Evolutionary conservation across 139 green algal species (phyloP).

Genomic region (Coccomyxa sp.): DNA sequence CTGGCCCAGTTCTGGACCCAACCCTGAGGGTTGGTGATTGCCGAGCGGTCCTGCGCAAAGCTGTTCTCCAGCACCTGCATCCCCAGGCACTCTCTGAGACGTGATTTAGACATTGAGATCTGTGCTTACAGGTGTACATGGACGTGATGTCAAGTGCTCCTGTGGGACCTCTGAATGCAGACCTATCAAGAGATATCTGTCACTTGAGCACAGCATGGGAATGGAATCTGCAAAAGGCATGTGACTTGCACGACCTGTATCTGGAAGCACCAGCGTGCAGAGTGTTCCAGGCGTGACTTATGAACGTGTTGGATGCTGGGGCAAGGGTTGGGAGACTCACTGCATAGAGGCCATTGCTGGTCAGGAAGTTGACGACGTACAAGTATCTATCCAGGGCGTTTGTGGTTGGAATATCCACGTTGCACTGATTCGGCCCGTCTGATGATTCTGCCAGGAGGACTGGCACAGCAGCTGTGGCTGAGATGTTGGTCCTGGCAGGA

Average conservation of each 20-base stretch:
- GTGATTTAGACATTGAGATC: neutral
- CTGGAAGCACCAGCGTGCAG: neutral
- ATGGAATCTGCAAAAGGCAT: too few species aligned
- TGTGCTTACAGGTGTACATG: neutral
- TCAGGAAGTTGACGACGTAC: conserved; percentile 44
- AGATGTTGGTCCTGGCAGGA: neutral
- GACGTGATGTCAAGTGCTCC: neutral
- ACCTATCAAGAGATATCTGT: too few species aligned
- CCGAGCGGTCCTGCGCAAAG: neutral
- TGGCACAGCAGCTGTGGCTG: neutral
- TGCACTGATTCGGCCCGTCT: conserved; percentile 8
- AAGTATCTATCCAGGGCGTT: conserved; percentile 35
- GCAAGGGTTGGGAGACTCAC: neutral
- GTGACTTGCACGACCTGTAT: too few species aligned
- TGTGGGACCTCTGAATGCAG: too few species aligned
- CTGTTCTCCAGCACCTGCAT: conserved; percentile 1
- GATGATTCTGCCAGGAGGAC: conserved; percentile 4
- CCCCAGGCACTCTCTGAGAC: neutral
- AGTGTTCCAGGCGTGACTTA: too few species aligned
- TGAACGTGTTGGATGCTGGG: neutral
- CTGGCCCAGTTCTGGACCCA: conserved; percentile 15
- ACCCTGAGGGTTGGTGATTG: neutral
- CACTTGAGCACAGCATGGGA: too few species aligned
- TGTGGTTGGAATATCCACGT: conserved; percentile 29
- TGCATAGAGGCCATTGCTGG: conserved; percentile 50